Percentiles rank a stretch among this genome's conserved stretches.
These are phyloP conservation scores for Starmerella vitae DNA, from an alignment of 805 yeast genomes.

Conservation along the genomic window DNA sequence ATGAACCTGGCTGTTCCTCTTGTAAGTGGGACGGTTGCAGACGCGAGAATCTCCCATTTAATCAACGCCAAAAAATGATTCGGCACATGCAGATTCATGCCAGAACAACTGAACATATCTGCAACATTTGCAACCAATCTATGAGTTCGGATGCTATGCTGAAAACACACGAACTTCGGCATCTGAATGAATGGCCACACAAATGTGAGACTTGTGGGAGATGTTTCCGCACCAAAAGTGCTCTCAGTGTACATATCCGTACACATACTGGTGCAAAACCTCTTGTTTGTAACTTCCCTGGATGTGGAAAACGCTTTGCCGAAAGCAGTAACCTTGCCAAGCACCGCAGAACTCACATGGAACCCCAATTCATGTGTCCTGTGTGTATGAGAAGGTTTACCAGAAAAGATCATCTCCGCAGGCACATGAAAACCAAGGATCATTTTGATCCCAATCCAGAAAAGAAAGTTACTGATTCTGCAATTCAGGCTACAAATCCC, in stretches of 20 bases:
- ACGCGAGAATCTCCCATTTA: slow-evolving; percentile 46
- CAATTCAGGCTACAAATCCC: no score
- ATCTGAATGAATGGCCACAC: slow-evolving; percentile 83
- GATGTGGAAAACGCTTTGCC: slow-evolving; percentile 72
- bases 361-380: slow-evolving; percentile 16
- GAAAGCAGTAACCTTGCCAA: slow-evolving; percentile 82
- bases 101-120: slow-evolving; percentile 62
- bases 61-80: slow-evolving; percentile 71
- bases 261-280: slow-evolving; percentile 90
- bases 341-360: slow-evolving; percentile 66
- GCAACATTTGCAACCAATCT: slow-evolving; percentile 51
- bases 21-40: slow-evolving; percentile 75
- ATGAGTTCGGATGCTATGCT: slow-evolving; percentile 72
- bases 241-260: slow-evolving; percentile 69
- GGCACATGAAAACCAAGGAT: slow-evolving; percentile 16
- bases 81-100: slow-evolving; percentile 87
- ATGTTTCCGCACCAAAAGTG: slow-evolving; percentile 66
- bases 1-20: slow-evolving; percentile 48
- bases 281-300: slow-evolving; percentile 59
- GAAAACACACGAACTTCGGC: slow-evolving; percentile 68
- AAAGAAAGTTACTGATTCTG: background rate
- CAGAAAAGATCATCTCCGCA: slow-evolving; percentile 20
- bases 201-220: slow-evolving; percentile 61
- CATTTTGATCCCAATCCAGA: slow-evolving; percentile 2
- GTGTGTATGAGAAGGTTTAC: slow-evolving; percentile 19